Evolutionary conservation across 192 early-diverging fungal genomes (phyloP).

Genomic region (Umbelopsis vinacea): DNA sequence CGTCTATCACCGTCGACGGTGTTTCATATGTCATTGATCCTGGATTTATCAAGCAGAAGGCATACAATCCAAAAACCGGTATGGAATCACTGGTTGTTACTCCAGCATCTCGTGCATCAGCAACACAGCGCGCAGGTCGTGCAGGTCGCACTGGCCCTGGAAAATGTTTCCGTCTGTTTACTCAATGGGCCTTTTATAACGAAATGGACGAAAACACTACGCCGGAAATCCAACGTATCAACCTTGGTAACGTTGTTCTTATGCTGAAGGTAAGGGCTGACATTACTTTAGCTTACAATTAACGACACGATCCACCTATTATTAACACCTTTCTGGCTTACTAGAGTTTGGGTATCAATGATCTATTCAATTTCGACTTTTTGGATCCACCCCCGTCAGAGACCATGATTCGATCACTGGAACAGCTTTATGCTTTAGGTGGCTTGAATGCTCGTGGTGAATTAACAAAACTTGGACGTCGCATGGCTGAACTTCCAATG

Average conservation of each 20-base stretch:
- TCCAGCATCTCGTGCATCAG: slow-evolving; percentile 93
- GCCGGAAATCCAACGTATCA: slow-evolving; percentile 97
- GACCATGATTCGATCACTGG: slow-evolving; percentile 90
- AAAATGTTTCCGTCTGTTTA: slow-evolving; percentile 97
- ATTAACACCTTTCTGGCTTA: slow-evolving; percentile 2
- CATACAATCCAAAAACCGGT: slow-evolving; percentile 91
- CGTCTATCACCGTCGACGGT: slow-evolving; percentile 96
- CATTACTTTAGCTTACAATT: too few species aligned
- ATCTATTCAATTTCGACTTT: slow-evolving; percentile 96
- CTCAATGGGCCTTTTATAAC: slow-evolving; percentile 87
- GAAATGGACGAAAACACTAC: slow-evolving; percentile 95
- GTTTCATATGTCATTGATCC: slow-evolving; percentile 98
- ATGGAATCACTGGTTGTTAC: slow-evolving; percentile 98
- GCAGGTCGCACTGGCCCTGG: slow-evolving; percentile 97
- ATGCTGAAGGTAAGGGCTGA: slow-evolving; percentile 76
- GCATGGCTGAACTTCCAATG: slow-evolving; percentile 98
- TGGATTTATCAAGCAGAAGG: slow-evolving; percentile 96
- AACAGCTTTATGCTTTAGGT: slow-evolving; percentile 89
- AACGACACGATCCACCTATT: too few species aligned
- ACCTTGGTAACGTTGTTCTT: slow-evolving; percentile 88
- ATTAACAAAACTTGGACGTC: slow-evolving; percentile 92
- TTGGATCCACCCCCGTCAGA: slow-evolving; percentile 97
- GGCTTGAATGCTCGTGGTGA: slow-evolving; percentile 92
- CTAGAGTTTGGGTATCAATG: slow-evolving; percentile 92
- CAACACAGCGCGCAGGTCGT: slow-evolving; percentile 92